Conservation (phyloP, 768 basidiomycete species). For the Lanmaoa pseudosensibilis region DNA sequence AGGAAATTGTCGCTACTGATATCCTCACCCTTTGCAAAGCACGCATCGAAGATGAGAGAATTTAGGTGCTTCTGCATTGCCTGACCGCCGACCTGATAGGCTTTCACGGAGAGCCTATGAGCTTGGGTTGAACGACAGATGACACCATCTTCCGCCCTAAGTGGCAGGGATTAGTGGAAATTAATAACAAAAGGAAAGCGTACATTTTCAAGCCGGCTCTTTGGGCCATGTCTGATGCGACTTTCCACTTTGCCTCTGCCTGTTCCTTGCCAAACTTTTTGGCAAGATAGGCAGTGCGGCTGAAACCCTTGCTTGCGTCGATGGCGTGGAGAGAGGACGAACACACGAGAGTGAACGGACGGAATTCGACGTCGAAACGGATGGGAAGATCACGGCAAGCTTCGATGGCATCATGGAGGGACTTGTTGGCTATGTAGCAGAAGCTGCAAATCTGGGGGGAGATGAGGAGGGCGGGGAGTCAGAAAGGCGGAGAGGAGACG, state of each 20-base stretch:
- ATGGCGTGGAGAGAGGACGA: slow-evolving; percentile 14
- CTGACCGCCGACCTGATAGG: slow-evolving; percentile 42
- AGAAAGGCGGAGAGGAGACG: slow-evolving; percentile 4
- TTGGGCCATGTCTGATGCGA: slow-evolving; percentile 29
- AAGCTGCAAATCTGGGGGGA: slow-evolving; percentile 33
- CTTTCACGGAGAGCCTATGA: slow-evolving; percentile 47
- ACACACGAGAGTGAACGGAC: slow-evolving; percentile 35
- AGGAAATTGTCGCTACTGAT: slow-evolving; percentile 38
- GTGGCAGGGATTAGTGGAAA: background rate
- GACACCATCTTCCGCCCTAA: slow-evolving; percentile 39
- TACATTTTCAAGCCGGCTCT: slow-evolving; percentile 30
- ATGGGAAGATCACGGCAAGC: slow-evolving; percentile 34
- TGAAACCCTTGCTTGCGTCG: slow-evolving; percentile 21
- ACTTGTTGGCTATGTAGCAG: slow-evolving; percentile 41
- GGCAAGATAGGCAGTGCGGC: slow-evolving; percentile 24
- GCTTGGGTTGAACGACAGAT: slow-evolving; percentile 42
- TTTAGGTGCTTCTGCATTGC: slow-evolving; percentile 39
- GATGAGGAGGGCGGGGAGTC: slow-evolving; percentile 5
- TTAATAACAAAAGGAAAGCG: background rate
- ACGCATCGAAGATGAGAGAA: slow-evolving; percentile 40
- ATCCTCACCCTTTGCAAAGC: slow-evolving; percentile 42
- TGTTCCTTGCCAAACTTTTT: slow-evolving; percentile 31
- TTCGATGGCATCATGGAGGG: slow-evolving; percentile 38
- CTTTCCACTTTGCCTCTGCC: slow-evolving; percentile 28
- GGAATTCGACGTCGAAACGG: slow-evolving; percentile 37